These are phyloP conservation scores for Chaetomium sp. DNA, from an alignment of 2,329 filamentous ascomycete genomes.

Conservation along the genomic window DNA sequence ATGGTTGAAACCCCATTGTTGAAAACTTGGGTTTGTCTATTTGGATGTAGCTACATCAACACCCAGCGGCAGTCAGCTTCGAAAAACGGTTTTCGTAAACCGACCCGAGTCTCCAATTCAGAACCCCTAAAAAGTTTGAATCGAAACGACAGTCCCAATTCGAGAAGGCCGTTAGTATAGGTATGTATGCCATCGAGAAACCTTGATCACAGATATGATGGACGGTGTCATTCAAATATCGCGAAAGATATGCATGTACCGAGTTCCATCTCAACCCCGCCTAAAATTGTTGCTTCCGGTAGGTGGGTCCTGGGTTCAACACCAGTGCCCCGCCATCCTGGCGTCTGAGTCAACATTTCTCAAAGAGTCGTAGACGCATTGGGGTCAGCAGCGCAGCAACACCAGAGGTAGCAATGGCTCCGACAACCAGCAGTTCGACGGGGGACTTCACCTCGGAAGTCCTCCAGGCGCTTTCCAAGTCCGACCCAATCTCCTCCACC, in stretches of 20 bases:
- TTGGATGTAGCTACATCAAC: too few species aligned
- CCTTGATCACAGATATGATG: not conserved
- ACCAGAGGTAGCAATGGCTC: conserved; percentile 16
- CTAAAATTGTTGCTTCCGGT: conserved; percentile 10
- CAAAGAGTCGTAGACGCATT: not conserved
- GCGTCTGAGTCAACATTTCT: conserved; percentile 18
- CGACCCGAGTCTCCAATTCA: too few species aligned
- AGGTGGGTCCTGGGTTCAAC: conserved; percentile 15
- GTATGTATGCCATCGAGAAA: too few species aligned
- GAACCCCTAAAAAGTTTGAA: too few species aligned
- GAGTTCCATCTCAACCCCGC: conserved; percentile 3
- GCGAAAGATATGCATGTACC: conserved; percentile 9
- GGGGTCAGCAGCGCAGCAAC: not conserved
- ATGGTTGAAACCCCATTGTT: too few species aligned
- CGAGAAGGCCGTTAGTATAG: too few species aligned
- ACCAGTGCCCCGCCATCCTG: conserved; percentile 18
- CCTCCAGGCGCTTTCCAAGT: conserved; percentile 57
- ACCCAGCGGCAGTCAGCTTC: too few species aligned
- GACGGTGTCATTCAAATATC: conserved; percentile 4
- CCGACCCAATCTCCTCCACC: conserved; percentile 60
- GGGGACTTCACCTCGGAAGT: conserved; percentile 59
- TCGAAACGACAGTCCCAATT: too few species aligned
- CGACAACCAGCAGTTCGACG: conserved; percentile 10
- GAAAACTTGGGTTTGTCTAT: too few species aligned
- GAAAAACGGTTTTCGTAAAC: too few species aligned